A percentile compares a stretch with the other conserved stretches of the same genome.
Evolutionary conservation across 1,284 basidiomycete species (phyloP).

Genomic region (Rhizoctonia solani): DNA sequence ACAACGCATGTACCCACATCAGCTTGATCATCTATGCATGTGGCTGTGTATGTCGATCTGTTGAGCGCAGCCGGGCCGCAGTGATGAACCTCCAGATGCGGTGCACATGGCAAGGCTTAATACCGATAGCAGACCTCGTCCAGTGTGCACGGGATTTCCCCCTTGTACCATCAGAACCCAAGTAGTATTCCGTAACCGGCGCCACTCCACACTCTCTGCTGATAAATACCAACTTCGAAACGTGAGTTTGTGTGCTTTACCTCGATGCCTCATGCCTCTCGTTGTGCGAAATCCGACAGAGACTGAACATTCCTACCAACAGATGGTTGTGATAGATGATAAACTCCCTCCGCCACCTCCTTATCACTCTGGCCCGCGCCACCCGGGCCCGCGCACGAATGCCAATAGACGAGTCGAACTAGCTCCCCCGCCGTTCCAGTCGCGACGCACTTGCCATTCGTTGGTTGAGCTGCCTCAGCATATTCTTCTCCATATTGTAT

Average conservation of each 20-base stretch:
- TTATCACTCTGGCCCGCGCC: conserved; percentile 12
- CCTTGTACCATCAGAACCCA: background rate
- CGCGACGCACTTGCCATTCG: conserved; percentile 9
- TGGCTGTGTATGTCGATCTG: conserved; percentile 2
- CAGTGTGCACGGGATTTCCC: background rate
- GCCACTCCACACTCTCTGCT: background rate
- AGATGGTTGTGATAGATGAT: conserved; percentile 29
- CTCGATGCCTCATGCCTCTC: background rate
- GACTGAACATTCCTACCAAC: background rate
- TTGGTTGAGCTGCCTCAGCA: conserved; percentile 58
- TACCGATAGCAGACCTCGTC: conserved; percentile 5
- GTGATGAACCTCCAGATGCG: conserved; percentile 11
- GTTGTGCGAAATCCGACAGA: conserved; percentile 23
- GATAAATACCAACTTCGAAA: background rate
- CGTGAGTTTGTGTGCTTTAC: background rate
- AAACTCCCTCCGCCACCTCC: conserved; percentile 26
- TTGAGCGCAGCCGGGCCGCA: background rate
- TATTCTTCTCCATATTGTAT: conserved; percentile 64
- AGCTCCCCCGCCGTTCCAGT: conserved; percentile 33
- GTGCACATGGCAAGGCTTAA: conserved; percentile 28
- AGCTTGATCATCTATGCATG: conserved; percentile 20
- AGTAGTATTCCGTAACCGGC: background rate
- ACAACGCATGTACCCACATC: background rate
- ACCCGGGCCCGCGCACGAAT: conserved; percentile 4
- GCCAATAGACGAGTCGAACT: background rate